A percentile compares a stretch with the other conserved stretches of the same genome.
Conservation (phyloP, 2,329 filamentous ascomycete genomes). For the Nemania sp. region DNA sequence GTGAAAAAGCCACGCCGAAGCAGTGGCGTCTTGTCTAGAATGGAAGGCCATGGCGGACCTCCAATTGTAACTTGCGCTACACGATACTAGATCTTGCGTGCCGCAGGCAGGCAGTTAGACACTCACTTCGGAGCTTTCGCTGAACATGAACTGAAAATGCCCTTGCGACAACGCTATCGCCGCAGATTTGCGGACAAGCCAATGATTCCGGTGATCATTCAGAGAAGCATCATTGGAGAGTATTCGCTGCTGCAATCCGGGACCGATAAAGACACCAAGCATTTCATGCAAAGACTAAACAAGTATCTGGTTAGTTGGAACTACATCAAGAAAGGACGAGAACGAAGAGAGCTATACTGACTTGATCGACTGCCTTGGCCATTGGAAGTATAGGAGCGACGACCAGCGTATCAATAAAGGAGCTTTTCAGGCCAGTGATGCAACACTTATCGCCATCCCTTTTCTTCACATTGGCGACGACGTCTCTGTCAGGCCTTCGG, state of each 20-base stretch:
- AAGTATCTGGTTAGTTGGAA: slow-evolving; percentile 8
- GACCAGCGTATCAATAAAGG: slow-evolving; percentile 15
- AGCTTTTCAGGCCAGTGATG: slow-evolving; percentile 10
- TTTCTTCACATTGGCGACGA: slow-evolving; percentile 8
- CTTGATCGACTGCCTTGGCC: slow-evolving; percentile 3
- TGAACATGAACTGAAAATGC: slow-evolving; percentile 17
- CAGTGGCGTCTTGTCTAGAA: slow-evolving; percentile 5
- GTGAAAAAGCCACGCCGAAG: slow-evolving; percentile 1
- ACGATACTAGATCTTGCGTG: slow-evolving; percentile 3
- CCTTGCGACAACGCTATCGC: slow-evolving; percentile 23
- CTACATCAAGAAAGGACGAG: slow-evolving; percentile 2
- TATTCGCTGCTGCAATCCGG: slow-evolving; percentile 11
- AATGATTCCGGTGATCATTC: slow-evolving; percentile 19
- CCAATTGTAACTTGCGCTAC: not conserved
- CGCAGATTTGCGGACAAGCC: slow-evolving; percentile 32
- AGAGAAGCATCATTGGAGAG: slow-evolving; percentile 9
- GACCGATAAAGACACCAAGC: slow-evolving; percentile 9
- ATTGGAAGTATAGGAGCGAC: slow-evolving; percentile 19
- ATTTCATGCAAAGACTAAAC: slow-evolving; percentile 13
- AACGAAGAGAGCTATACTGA: slow-evolving; percentile 2
- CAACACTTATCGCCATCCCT: slow-evolving; percentile 10
- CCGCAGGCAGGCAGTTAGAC: slow-evolving; percentile 5
- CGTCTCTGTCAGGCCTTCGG: slow-evolving; percentile 4
- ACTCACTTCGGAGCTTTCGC: slow-evolving; percentile 12
- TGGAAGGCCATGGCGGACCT: slow-evolving; percentile 2